phyloP scores from a whole-genome alignment of 1,284 basidiomycete genomes.

The Ganoderma lucidum region DNA sequence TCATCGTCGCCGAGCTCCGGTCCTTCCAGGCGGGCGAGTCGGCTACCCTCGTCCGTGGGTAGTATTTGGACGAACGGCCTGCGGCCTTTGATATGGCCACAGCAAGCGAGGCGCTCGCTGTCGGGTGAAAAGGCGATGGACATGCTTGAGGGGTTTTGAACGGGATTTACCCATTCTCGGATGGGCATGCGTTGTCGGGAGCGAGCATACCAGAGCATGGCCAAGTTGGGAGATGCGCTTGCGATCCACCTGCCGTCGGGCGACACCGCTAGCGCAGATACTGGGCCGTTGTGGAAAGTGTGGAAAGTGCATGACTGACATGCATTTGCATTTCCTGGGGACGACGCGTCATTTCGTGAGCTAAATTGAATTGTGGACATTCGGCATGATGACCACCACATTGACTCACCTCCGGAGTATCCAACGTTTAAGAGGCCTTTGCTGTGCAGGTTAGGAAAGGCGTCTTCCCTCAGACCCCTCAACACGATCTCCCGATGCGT shows the following conservation, averaged over 20 bases:
- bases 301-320: not conserved
- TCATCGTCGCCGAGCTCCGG: not conserved
- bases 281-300: not conserved
- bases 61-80: not conserved
- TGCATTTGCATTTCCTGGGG: not conserved
- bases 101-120: not conserved
- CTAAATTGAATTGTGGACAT: not conserved
- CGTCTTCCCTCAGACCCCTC: not conserved
- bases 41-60: not conserved
- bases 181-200: not conserved
- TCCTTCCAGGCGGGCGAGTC: not conserved
- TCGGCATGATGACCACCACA: not conserved
- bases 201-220: not conserved
- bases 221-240: not conserved
- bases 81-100: not conserved
- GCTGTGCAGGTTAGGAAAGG: not conserved
- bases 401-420: not conserved
- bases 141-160: not conserved
- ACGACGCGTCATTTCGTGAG: not conserved
- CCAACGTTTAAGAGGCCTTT: not conserved
- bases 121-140: not conserved
- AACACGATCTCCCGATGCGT: not conserved
- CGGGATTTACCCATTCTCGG: not conserved
- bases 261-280: not conserved
- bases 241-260: constrained; percentile 2